Conservation (phyloP, 768 basidiomycete genomes). For the Podaxis mareebaensis region DNA sequence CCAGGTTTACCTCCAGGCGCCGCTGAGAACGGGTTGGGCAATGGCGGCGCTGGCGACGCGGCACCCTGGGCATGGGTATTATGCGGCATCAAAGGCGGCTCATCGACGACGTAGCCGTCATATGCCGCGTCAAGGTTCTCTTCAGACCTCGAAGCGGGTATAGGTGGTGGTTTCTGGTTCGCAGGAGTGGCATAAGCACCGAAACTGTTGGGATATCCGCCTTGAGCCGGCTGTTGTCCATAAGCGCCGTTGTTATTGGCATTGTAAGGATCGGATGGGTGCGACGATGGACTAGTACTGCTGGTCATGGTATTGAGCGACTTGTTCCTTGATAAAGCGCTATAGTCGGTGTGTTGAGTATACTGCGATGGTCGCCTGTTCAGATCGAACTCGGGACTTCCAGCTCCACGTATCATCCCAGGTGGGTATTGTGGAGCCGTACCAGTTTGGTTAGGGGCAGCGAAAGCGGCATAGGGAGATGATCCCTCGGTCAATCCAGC, state of each 20-base stretch:
- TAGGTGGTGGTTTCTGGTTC: background rate
- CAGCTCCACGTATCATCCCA: conserved; percentile 15
- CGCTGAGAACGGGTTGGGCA: conserved; percentile 25
- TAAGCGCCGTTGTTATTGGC: background rate
- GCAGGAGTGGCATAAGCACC: background rate
- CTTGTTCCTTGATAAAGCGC: conserved; percentile 13
- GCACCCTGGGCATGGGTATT: background rate
- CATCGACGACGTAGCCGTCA: conserved; percentile 33
- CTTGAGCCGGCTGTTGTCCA: background rate
- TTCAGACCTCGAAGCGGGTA: conserved; percentile 5
- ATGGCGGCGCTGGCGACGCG: background rate
- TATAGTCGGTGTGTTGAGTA: conserved; percentile 10
- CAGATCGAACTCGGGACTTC: conserved; percentile 9
- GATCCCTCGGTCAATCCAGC: conserved; percentile 36
- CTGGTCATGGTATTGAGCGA: background rate
- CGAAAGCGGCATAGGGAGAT: conserved; percentile 41
- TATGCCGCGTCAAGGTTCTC: conserved; percentile 28
- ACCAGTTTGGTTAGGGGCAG: conserved; percentile 25
- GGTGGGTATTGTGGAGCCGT: conserved; percentile 10
- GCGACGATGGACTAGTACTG: background rate
- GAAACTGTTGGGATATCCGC: conserved; percentile 8
- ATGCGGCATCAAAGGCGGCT: background rate
- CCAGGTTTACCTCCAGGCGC: conserved; percentile 17
- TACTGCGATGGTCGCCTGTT: conserved; percentile 6
- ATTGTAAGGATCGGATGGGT: conserved; percentile 8